These are phyloP conservation scores for Pezizomycotina sp. DNA, from an alignment of 2,329 filamentous ascomycete species.

Conservation along the genomic window DNA sequence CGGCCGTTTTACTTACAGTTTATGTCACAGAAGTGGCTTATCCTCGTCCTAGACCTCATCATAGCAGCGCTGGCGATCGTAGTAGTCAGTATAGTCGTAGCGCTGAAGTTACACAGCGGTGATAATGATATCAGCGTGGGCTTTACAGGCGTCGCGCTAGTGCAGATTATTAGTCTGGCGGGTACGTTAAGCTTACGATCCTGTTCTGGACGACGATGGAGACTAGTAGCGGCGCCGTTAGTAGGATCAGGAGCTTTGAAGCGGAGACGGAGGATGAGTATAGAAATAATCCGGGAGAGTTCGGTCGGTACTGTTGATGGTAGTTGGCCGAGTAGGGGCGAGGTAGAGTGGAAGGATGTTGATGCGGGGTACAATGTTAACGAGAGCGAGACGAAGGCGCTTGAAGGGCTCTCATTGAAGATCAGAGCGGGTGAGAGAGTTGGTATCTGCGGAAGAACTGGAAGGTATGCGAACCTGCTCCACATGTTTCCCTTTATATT, in stretches of 20 bases:
- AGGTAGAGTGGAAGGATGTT: slow-evolving; percentile 27
- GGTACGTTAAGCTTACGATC: slow-evolving; percentile 27
- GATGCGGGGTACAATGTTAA: slow-evolving; percentile 26
- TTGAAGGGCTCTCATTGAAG: slow-evolving; percentile 25
- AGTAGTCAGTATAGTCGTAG: slow-evolving; percentile 36
- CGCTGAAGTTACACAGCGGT: too few species aligned
- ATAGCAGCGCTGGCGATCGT: slow-evolving; percentile 36
- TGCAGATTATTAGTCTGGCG: slow-evolving; percentile 27
- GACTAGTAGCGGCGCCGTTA: slow-evolving; percentile 29
- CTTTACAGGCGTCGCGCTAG: slow-evolving; percentile 29
- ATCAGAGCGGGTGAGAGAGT: slow-evolving; percentile 34
- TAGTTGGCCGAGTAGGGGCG: slow-evolving; percentile 28
- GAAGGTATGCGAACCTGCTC: slow-evolving; percentile 28
- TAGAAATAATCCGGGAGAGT: slow-evolving; percentile 7
- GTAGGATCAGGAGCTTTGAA: slow-evolving; percentile 28
- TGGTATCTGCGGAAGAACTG: slow-evolving; percentile 40
- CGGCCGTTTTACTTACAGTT: slow-evolving; percentile 41
- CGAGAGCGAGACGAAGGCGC: slow-evolving; percentile 21
- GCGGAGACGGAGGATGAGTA: slow-evolving; percentile 26
- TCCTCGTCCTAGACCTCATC: slow-evolving; percentile 36
- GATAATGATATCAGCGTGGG: slow-evolving; percentile 26
- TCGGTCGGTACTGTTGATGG: slow-evolving; percentile 19
- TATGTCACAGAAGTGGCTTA: slow-evolving; percentile 43
- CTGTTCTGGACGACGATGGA: slow-evolving; percentile 30
- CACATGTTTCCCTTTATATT: neutral